Percentiles rank a stretch among this genome's conserved stretches.
These are phyloP conservation scores for Straminergon stramineum DNA, from an alignment of 225 moss, liverwort and hornwort species.

Conservation along the genomic window DNA sequence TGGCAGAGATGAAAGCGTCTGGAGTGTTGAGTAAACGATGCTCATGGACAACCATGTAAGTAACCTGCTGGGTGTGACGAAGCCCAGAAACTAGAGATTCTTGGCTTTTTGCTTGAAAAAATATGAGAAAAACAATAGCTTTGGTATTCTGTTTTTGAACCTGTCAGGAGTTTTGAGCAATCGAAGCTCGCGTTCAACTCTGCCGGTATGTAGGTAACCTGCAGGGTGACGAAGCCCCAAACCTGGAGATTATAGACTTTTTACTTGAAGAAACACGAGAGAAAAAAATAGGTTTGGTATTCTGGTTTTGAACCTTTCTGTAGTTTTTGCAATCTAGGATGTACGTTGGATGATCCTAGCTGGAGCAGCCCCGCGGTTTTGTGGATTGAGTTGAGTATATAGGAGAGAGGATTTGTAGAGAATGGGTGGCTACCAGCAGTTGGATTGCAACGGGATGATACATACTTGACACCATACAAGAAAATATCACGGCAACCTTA, in stretches of 20 bases:
- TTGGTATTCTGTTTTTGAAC: not conserved
- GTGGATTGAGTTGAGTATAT: conserved; percentile 4
- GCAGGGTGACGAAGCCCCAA: not conserved
- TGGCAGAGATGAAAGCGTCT: conserved; percentile 60
- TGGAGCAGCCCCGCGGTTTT: conserved; percentile 12
- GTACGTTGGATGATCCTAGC: not conserved
- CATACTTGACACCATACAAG: not conserved
- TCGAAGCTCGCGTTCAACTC: not conserved
- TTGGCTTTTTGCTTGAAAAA: not conserved
- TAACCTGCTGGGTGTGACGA: not conserved
- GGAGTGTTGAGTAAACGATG: conserved; percentile 10
- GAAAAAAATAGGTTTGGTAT: not conserved
- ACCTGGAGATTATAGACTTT: not conserved
- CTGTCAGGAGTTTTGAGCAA: not conserved
- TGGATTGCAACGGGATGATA: conserved; percentile 9
- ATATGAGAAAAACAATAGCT: not conserved
- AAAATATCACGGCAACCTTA: conserved; percentile 18
- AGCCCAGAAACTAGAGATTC: not conserved
- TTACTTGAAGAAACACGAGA: not conserved
- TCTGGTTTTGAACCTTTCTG: not conserved
- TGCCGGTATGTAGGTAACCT: not conserved
- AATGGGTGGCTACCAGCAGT: conserved; percentile 18
- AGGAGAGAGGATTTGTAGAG: conserved; percentile 27
- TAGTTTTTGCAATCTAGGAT: not conserved
- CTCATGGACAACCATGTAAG: conserved; percentile 11